Evolutionary conservation across 2,329 filamentous ascomycete genomes (phyloP), one percentile per base, ranked within the genome.

Genomic region (Ploettnerulaceae sp.): DNA sequence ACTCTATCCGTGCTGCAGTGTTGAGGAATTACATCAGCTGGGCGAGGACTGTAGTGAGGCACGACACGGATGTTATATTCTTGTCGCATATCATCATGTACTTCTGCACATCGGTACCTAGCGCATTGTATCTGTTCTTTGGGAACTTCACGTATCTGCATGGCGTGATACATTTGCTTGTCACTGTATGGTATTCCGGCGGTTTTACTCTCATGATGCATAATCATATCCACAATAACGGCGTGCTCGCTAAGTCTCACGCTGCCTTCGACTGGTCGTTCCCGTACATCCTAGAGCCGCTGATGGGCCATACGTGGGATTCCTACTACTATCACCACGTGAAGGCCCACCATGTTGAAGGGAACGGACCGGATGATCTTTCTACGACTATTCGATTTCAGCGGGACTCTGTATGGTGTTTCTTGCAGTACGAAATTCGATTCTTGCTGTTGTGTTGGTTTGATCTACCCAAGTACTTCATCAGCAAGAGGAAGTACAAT

Each of bases 251-350:
- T 18, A 77, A 76, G 57, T 63, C 67, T 6, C 77, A 74, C 44
- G 66, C 68, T 25, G 59, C 74, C 22, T 65, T 90, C 48, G 86
- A 91, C 59, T 61, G 66, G 5, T 42, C 73, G 1, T 90, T 89
- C 56, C 86, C 86, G 0, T 91, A 89, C 61, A 64, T 90, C 31
- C 70, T 79, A 8, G 84, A 89, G 56, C 86, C 86, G 0, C 66
- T 91, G 47, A 84, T 89, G 77, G 86, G 86, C 8, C 86, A 91
- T 60, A 89, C 86, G 0, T 89, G 85, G 84, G 88, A 91, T 67
- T 83, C 82, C 2, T 91, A 91, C 67, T 91, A 77, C 63, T 90
- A 89, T 61, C 86, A 91, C 61, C 86, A 91, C 59, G 84, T 90
- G 61, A 91, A 91, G 70, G 85, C 89, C 61, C 86, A 91, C 61